Evolutionary conservation across 225 moss, liverwort and hornwort genomes (phyloP).

Genomic region (Thuidium tamariscinum): DNA sequence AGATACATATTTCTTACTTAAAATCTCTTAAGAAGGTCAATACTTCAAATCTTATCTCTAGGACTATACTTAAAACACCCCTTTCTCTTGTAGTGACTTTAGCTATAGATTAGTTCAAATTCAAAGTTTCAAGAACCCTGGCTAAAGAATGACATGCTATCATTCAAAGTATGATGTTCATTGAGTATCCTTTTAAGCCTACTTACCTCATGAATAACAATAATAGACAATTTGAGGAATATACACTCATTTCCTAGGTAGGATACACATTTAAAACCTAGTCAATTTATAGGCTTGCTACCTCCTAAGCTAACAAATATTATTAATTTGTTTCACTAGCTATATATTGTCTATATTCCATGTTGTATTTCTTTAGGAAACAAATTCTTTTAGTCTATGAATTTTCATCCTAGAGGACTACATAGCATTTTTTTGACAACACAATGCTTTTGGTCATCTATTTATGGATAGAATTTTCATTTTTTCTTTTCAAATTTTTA

Average conservation of each 20-base stretch:
- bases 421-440: no score
- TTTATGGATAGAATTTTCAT: no score
- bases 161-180: background rate
- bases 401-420: background rate
- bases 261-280: accelerated
- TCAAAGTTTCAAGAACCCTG: background rate
- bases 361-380: no score
- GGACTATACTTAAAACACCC: no score
- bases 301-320: background rate
- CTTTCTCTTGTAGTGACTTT: no score
- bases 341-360: background rate
- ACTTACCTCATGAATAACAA: background rate
- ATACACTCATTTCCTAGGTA: accelerated
- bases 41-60: no score
- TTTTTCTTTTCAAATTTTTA: no score
- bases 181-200: accelerated
- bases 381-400: background rate
- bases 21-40: no score
- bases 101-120: background rate
- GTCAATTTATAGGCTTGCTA: background rate
- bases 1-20: no score
- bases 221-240: background rate
- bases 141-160: background rate
- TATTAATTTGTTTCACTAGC: background rate
- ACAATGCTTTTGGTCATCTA: no score